Evolutionary conservation across 2,329 filamentous ascomycete species (phyloP), one percentile per base, ranked within the genome.

Genomic region (Sporothrix humicola): DNA sequence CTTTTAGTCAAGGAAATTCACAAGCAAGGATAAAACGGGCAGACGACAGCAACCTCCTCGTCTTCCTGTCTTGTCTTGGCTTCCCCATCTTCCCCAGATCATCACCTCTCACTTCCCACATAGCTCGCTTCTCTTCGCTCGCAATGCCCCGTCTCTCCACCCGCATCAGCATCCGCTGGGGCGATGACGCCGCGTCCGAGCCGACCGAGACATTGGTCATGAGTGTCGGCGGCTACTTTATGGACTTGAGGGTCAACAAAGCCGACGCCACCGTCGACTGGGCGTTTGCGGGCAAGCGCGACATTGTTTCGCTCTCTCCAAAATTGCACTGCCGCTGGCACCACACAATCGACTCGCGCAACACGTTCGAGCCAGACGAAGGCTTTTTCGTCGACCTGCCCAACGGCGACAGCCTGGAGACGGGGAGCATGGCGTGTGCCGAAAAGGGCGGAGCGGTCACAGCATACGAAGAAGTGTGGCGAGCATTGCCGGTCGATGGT

Each of bases 151-250:
- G 70, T n/a, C 65, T 74, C 46, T 74, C 73, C 1, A 74, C 73
- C 0, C 73, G 73, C 56, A 71, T 74, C 31, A 71, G 66, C 66
- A 71, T 74, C 69, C 71, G 73, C 68, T 74, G 73, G 73, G 23
- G 20, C 26, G 59, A 73, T 20, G 71, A 74, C 12, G 46, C 44
- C 13, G 15, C 73, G 1, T 20, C 31, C 4, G 73, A 74, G 8
- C 71, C 71, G 23, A 74, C 73, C 0, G 59, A 20, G 4, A 74
- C 73, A 1, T 58, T 50, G 10, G 73, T 73, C 17, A 61, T 74
- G 37, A 66, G 71, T 20, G 71, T 73, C 26, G 71, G 71, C 15
- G 52, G 46, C 12, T 52, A 69, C 42, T 74, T 68, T 31, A 69
- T 74, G 37, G 73, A 74, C 46, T n/a, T 74, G 52, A 59, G 73